These are phyloP conservation scores for Hanseniaspora lindneri DNA, from an alignment of 805 yeast species.

Conservation along the genomic window DNA sequence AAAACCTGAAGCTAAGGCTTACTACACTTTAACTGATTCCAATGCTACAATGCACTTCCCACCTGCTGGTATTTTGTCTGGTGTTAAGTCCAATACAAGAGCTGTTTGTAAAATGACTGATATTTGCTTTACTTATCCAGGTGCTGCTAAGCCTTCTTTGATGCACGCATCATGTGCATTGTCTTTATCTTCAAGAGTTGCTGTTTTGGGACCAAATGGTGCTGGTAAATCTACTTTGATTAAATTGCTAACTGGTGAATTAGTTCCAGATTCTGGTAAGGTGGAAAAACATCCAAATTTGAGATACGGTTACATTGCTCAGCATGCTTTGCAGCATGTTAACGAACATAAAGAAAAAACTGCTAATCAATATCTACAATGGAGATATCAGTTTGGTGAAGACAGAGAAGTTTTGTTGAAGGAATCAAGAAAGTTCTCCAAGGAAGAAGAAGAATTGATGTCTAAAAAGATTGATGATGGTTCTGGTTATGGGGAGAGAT, in stretches of 20 bases:
- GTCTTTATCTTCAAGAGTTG: conserved; percentile 91
- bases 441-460: conserved; percentile 68
- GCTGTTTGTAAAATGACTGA: conserved; percentile 80
- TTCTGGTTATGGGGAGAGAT: conserved; percentile 82
- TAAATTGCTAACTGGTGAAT: conserved; percentile 84
- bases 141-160: conserved; percentile 74
- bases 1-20: conserved; percentile 92
- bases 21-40: conserved; percentile 85
- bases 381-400: conserved; percentile 97
- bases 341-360: conserved; percentile 96
- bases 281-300: conserved; percentile 97
- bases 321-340: conserved; percentile 94
- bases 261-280: conserved; percentile 72
- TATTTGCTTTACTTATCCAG: conserved; percentile 84
- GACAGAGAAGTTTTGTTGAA: conserved; percentile 92
- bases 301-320: conserved; percentile 97
- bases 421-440: conserved; percentile 80
- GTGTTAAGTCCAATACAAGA: conserved; percentile 88
- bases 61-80: conserved; percentile 94
- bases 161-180: conserved; percentile 74
- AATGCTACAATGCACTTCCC: conserved; percentile 97
- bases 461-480: conserved; percentile 62
- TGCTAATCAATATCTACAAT: conserved; percentile 92
- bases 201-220: conserved; percentile 94
- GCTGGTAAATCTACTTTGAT: conserved; percentile 97